These are phyloP conservation scores for Fusarium dimerum DNA, from an alignment of 2,329 filamentous ascomycete species.

Conservation along the genomic window DNA sequence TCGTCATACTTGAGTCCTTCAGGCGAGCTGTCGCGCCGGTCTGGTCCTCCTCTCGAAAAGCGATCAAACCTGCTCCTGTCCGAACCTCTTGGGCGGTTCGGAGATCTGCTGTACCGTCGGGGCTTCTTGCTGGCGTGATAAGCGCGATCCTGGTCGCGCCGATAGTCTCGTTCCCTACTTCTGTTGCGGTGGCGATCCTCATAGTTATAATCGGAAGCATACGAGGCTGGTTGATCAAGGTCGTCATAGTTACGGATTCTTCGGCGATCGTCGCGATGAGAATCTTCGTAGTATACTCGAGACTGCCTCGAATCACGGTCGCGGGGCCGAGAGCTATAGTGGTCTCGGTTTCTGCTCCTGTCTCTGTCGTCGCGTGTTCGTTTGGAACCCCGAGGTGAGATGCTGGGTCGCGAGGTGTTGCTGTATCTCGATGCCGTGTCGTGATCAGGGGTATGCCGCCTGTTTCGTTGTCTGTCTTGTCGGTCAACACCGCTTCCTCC, in stretches of 20 bases:
- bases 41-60: constrained; percentile 33
- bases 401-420: constrained; percentile 47
- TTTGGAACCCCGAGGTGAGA: constrained; percentile 68
- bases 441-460: constrained; percentile 59
- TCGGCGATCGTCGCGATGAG: constrained; percentile 47
- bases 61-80: constrained; percentile 38
- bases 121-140: constrained; percentile 54
- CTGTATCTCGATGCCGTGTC: constrained; percentile 46
- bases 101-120: constrained; percentile 57
- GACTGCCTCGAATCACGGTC: constrained; percentile 58
- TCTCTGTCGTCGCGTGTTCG: constrained; percentile 65
- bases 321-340: constrained; percentile 50
- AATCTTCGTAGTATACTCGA: constrained; percentile 64
- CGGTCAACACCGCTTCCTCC: constrained; percentile 88
- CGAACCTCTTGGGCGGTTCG: constrained; percentile 42
- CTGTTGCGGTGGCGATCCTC: constrained; percentile 53
- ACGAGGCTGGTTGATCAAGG: constrained; percentile 52
- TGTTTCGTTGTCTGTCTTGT: constrained; percentile 76
- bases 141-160: constrained; percentile 47
- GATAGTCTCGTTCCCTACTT: constrained; percentile 31
- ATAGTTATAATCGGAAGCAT: constrained; percentile 45
- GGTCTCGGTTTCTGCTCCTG: constrained; percentile 36
- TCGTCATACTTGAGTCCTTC: constrained; percentile 44
- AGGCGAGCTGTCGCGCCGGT: constrained; percentile 22
- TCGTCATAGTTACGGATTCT: constrained; percentile 57